phyloP scores from a whole-genome alignment of 2,329 filamentous ascomycete genomes.

The Emergomyces pasteurianus region DNA sequence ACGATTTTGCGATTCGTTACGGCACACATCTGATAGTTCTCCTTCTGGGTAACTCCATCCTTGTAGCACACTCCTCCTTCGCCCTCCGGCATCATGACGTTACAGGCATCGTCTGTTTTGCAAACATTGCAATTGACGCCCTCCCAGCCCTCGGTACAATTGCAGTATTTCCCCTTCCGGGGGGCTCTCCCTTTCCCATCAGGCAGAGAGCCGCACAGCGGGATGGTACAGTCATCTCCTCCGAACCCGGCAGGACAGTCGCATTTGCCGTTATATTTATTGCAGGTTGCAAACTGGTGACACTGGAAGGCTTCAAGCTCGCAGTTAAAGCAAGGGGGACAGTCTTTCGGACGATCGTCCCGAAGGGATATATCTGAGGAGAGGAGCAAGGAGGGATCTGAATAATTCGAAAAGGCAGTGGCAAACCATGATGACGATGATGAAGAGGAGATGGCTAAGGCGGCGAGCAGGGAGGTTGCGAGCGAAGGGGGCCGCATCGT shows the following conservation, averaged over 20 bases:
- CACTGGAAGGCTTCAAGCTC: constrained; percentile 85
- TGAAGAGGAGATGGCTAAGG: constrained; percentile 15
- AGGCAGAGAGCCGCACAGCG: constrained; percentile 81
- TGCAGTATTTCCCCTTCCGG: constrained; percentile 58
- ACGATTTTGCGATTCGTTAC: constrained; percentile 94
- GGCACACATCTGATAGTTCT: constrained; percentile 96
- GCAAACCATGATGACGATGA: constrained; percentile 16
- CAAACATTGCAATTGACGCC: constrained; percentile 99
- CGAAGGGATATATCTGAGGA: constrained; percentile 53
- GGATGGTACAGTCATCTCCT: constrained; percentile 82
- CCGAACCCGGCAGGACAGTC: constrained; percentile 85
- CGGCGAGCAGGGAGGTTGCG: constrained; percentile 10
- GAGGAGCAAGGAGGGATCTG: constrained; percentile 49
- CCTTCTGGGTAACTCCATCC: constrained; percentile 76
- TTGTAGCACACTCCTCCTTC: constrained; percentile 85
- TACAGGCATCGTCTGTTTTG: constrained; percentile 67
- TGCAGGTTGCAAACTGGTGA: constrained; percentile 80
- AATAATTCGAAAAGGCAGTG: constrained; percentile 40
- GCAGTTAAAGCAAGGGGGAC: constrained; percentile 75
- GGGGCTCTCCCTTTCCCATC: constrained; percentile 68
- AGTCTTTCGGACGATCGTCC: constrained; percentile 52
- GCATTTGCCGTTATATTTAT: constrained; percentile 83
- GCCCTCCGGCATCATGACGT: constrained; percentile 72
- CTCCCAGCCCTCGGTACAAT: constrained; percentile 86
- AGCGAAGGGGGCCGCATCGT: constrained; percentile 9